phyloP scores from a whole-genome alignment of 345 rosid species.

The Crucihimalaya himalaica region DNA sequence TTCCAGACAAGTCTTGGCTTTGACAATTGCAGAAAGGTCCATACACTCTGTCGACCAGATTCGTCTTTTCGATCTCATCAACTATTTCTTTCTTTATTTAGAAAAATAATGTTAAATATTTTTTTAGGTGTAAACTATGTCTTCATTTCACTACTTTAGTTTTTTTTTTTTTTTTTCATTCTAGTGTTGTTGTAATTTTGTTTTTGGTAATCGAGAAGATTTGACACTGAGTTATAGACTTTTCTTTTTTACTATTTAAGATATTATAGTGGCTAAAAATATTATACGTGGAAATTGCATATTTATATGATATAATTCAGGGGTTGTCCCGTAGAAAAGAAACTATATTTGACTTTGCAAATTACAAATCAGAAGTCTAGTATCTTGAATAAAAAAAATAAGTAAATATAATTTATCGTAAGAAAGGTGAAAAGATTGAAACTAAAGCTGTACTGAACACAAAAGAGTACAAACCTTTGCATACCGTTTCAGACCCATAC shows the following conservation, averaged over 20 bases:
- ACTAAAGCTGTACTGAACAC: not conserved
- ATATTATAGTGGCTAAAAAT: not conserved
- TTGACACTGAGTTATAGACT: not conserved
- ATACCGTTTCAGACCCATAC: too few species aligned
- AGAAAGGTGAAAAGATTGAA: not conserved
- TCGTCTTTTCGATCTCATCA: not conserved
- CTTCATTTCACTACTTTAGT: not conserved
- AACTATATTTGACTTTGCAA: conserved; percentile 25
- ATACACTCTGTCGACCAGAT: not conserved
- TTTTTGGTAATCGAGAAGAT: not conserved
- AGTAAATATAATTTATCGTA: not conserved
- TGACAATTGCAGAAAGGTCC: not conserved
- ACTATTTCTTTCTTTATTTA: not conserved
- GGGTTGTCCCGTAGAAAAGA: not conserved
- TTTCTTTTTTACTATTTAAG: not conserved
- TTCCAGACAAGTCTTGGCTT: conserved; percentile 1
- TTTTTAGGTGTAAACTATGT: not conserved
- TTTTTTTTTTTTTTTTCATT: not conserved
- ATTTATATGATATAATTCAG: not conserved
- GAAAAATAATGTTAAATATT: not conserved
- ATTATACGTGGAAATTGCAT: not conserved
- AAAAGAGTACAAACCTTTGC: not conserved
- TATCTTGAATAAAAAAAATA: not conserved
- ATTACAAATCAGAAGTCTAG: not conserved
- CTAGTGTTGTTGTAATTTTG: not conserved